Base-by-base conservation (phyloP, 2,329 filamentous ascomycete genomes). In the Blumeria graminis region DNA sequence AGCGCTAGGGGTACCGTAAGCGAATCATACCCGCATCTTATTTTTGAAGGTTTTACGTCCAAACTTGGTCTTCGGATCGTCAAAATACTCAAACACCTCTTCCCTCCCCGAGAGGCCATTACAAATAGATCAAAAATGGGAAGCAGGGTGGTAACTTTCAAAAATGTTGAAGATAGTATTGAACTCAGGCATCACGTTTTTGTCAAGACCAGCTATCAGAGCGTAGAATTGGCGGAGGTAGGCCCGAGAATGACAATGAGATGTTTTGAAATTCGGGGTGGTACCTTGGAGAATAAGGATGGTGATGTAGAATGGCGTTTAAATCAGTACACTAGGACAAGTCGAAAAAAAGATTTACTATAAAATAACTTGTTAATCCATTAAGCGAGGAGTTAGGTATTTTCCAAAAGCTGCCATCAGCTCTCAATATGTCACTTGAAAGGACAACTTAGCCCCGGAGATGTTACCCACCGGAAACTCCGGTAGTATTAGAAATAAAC, bases 221-320 rank as follows among this genome's bases (percentile, higher is more conserved):
- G 83, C 58, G 86, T 96, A 2, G 88, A 94, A 68, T 70, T 94
- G 63, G 82, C 85, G 13, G 88, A 94, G 68, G 87, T 94, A 55
- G 88, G 90, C 0, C 92, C 92, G 1, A 76, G 92, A 57, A 94
- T 96, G 86, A 94, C 88, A n/a, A 92, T 96, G 87, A 76, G 87
- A 62, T 73, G 88, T 56, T 98, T 96, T 66, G 87, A 96, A 71
- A 94, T 98, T 59, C 77, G 89, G 51, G 83, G 82, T 56, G 90
- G 92, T 14, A 94, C 90, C 3, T 72, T 95, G 58, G 92, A 96
- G 67, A 94, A 89, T 65, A 93, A 93, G 69, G 86, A 93, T 62
- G 90, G 90, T 3, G 92, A 98, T 69, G 81, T 93, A 4, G 92
- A 98, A 70, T 98, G 92, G 92, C 84, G 92, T 60, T 74, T 98